A percentile compares a stretch with the other conserved stretches of the same genome.
These are phyloP conservation scores for Salvia miltiorrhiza DNA, from an alignment of 257 asterid species.

Conservation along the genomic window DNA sequence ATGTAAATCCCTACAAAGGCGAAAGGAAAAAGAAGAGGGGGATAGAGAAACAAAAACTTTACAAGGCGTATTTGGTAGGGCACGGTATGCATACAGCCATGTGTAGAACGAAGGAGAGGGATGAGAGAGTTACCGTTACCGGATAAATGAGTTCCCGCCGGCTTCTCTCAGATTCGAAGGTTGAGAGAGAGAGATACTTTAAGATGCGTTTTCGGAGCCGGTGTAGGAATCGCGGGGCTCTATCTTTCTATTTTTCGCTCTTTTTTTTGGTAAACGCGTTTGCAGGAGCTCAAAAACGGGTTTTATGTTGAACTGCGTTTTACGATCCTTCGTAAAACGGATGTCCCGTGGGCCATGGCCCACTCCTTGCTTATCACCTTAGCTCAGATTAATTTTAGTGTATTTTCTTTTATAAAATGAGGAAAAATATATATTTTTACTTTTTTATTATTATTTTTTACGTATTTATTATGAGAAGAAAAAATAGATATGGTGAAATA, in stretches of 20 bases:
- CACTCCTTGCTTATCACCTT: too few relatives aligned
- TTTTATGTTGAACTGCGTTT: neutral
- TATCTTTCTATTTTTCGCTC: neutral
- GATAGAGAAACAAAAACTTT: neutral
- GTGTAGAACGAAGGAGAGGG: neutral
- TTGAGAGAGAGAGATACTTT: neutral
- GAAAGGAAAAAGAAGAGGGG: neutral
- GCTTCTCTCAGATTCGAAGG: slow-evolving; percentile 41
- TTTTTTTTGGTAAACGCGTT: neutral
- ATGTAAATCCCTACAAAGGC: slow-evolving; percentile 2
- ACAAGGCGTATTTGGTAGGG: neutral
- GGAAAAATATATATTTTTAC: too few relatives aligned
- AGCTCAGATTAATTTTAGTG: too few relatives aligned
- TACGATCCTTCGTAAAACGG: neutral
- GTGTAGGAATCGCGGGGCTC: neutral
- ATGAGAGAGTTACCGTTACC: slow-evolving; percentile 35
- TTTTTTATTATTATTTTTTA: too few relatives aligned
- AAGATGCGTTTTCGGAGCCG: slow-evolving; percentile 8
- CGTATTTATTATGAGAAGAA: too few relatives aligned
- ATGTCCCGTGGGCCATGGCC: neutral
- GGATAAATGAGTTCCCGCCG: slow-evolving; percentile 43
- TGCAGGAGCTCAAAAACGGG: neutral
- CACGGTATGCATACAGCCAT: neutral
- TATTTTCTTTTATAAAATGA: too few relatives aligned
- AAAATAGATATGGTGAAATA: too few relatives aligned